Evolutionary conservation across 768 basidiomycete species (phyloP).

Genomic region (Coprinopsis strossmayeri): DNA sequence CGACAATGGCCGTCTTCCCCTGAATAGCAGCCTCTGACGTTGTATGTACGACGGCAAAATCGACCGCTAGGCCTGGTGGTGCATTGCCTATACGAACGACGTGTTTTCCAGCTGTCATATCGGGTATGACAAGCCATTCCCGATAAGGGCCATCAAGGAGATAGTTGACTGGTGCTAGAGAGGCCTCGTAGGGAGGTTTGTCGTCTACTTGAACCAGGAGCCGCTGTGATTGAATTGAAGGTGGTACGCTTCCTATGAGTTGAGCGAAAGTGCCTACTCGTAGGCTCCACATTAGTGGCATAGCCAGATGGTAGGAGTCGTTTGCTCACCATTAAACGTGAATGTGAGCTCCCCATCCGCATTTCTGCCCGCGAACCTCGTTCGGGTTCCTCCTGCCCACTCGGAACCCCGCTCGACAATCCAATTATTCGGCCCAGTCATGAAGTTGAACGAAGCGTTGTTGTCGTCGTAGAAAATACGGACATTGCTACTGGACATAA

Average conservation of each 20-base stretch:
- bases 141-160: background rate
- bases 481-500: no score
- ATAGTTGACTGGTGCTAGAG: background rate
- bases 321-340: background rate
- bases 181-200: background rate
- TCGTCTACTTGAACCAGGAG: background rate
- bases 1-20: background rate
- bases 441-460: background rate
- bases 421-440: background rate
- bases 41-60: background rate
- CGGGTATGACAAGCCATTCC: background rate
- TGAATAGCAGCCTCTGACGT: background rate
- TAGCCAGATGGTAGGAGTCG: background rate
- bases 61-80: background rate
- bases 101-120: background rate
- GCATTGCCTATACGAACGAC: background rate
- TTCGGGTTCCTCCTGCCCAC: background rate
- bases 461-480: conserved; percentile 2
- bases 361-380: background rate
- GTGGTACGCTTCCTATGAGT: background rate
- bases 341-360: background rate
- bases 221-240: background rate
- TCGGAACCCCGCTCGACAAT: background rate
- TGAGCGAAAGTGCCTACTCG: background rate
- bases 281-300: background rate